Base-by-base conservation (phyloP, 2,329 filamentous ascomycete genomes). In the Scedosporium apiospermum region DNA sequence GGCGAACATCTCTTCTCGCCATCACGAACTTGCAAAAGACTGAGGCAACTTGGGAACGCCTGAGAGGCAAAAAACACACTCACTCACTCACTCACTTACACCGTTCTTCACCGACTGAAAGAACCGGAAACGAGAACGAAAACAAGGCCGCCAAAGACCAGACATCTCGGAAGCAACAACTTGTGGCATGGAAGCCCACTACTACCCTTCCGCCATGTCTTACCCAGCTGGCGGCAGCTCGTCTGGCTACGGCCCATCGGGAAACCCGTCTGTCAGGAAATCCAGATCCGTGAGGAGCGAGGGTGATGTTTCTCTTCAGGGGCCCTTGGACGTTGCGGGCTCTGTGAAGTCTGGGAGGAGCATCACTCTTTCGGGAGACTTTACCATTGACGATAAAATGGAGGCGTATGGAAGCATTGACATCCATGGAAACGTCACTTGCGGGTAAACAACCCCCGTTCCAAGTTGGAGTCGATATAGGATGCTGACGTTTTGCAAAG, bases 291-390 rank as follows among this genome's bases (percentile, higher is more conserved):
- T 81, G 67, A 74, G 73, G 65, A 78, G 74, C 60, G 78, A 79
- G 42, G 68, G 73, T 16, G 70, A 75, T 42, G 66, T 80, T 62
- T 67, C 72, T 26, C 71, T 81, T 5, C 66, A 70, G 3, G 79
- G 79, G 1, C 79, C 79, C 7, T 70, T 81, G 65, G 78, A 82
- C 63, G 74, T 83, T 21, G 71, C 73, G 26, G 77, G 77, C 10
- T 79, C 76, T 3, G 76, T 83, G 67, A 75, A 75, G 65, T 78
- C 75, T 5, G 77, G 76, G 60, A 75, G 78, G 6, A 75, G 74
- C 30, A 74, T 82, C 60, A 73, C 69, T 14, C 73, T 82, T 27
- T 68, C 73, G 3, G 79, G 78, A 3, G 76, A 80, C 61, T 74
- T 81, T 53, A 69, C 71, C 18, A 71, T 81, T n/a, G 69, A 70